phyloP scores from a whole-genome alignment of 345 rosid genomes.

The Gossypium arboreum region DNA sequence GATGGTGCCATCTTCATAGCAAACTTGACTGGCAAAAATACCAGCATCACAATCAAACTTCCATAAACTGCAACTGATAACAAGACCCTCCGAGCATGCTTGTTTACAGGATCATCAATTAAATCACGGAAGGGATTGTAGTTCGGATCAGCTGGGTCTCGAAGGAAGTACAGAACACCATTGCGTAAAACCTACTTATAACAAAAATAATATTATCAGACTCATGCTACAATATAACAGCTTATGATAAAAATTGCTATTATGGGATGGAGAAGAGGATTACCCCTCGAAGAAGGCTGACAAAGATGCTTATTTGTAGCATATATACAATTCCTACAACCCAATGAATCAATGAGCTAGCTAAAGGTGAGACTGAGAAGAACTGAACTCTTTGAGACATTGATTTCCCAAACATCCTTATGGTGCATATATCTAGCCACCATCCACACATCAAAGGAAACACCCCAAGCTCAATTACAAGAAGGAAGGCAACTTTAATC shows the following conservation, averaged over 20 bases:
- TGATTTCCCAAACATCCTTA: conserved; percentile 93
- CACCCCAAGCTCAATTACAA: conserved; percentile 97
- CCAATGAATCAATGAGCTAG: conserved; percentile 96
- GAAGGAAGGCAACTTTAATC: conserved; percentile 97
- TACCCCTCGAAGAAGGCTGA: conserved; percentile 99
- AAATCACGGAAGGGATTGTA: conserved; percentile 98
- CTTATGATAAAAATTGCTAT: background rate
- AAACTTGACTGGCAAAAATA: conserved; percentile 94
- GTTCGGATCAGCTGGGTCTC: conserved; percentile 99
- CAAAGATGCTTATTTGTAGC: conserved; percentile 97
- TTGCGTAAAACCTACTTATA: conserved; percentile 77
- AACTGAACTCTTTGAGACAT: conserved; percentile 85
- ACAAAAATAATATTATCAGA: conserved; percentile 17
- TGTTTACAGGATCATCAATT: conserved; percentile 97
- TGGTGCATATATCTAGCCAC: conserved; percentile 97
- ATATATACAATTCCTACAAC: conserved; percentile 93
- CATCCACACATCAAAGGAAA: conserved; percentile 99
- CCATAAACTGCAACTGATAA: conserved; percentile 96
- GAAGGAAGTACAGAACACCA: conserved; percentile 88
- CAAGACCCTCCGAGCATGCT: conserved; percentile 92
- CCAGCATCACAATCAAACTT: conserved; percentile 95
- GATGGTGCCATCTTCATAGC: conserved; percentile 87
- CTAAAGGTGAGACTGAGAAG: conserved; percentile 81
- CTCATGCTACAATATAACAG: background rate
- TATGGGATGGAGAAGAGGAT: conserved; percentile 13